Conservation (phyloP, 345 rosid species). For the Carallia pectinifolia region DNA sequence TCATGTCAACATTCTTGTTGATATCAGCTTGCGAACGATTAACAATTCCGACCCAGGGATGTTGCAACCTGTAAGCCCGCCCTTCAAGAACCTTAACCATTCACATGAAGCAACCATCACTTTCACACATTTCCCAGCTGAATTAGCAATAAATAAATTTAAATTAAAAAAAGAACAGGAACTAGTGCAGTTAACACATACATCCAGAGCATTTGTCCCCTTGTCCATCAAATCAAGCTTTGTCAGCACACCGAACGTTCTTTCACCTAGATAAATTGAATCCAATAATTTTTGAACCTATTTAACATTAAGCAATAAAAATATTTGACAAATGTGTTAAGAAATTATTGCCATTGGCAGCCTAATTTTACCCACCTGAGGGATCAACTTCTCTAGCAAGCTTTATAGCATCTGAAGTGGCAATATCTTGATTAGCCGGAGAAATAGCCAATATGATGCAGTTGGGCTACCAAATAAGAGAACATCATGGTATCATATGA, state of each 20-base stretch:
- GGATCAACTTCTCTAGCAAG: slow-evolving; percentile 99
- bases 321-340: slow-evolving; percentile 1
- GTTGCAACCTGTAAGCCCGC: slow-evolving; percentile 87
- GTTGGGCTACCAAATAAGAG: slow-evolving; percentile 70
- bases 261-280: slow-evolving; percentile 62
- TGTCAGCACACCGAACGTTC: slow-evolving; percentile 96
- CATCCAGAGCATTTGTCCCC: slow-evolving; percentile 94
- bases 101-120: slow-evolving; percentile 20
- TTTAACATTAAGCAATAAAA: background rate
- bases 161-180: background rate
- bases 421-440: slow-evolving; percentile 99
- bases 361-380: slow-evolving; percentile 49
- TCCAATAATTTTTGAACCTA: slow-evolving; percentile 8
- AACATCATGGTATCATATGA: slow-evolving; percentile 15
- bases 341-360: slow-evolving; percentile 13
- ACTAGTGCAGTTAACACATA: slow-evolving; percentile 32
- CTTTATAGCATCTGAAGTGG: slow-evolving; percentile 98
- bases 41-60: slow-evolving; percentile 99
- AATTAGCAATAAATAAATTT: background rate
- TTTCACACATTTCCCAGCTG: slow-evolving; percentile 20
- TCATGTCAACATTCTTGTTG: slow-evolving; percentile 94
- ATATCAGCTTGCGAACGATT: slow-evolving; percentile 99
- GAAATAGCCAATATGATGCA: slow-evolving; percentile 96
- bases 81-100: slow-evolving; percentile 88
- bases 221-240: slow-evolving; percentile 99